Base-by-base conservation (phyloP, 257 asterid genomes). In the Petunia axillaris region DNA sequence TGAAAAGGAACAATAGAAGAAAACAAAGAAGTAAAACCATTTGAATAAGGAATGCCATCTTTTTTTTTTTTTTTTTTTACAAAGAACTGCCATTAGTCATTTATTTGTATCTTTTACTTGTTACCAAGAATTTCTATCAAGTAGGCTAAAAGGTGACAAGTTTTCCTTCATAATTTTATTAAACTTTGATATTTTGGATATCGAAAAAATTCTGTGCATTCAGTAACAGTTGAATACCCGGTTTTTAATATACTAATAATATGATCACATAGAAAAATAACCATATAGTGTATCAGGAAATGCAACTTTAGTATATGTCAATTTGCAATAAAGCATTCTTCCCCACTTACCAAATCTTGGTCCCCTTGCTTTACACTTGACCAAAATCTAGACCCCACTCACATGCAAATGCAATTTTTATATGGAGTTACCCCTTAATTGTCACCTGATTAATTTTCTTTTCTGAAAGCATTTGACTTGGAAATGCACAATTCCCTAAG, bases 401-500 rank as follows among this genome's bases (percentile, higher is more conserved):
- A 71, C 77, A 71, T 71, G 77, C 77, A 71, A 48, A 71, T 71
- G 43, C 52, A 71, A 48, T 48, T 48, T 25, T 70, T 48, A 46
- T 25, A 48, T 48, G 60, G 60, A 16, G 41, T 70, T 25, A 70
- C 41, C 77, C 58, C 76, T 16, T 9, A 11, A 5, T 48, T 5
- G 35, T 64, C 73, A 38, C 50, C 8, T 39, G 15, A 63, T 46
- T 46, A 46, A 46, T 63, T 25, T 16, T 35, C 44, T 44, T 16
- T 14, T 44, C 44, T 48, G 25, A 25, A 25, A 48, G 13, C 77
- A 71, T 71, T 70, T 68, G 15, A 44, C 57, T 35, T 71, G 16
- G 38, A 71, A 71, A 25, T 48, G 35, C n/a, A 10, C 77, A 44
- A 68, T n/a, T 44, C 76, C 40, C 44, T 37, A 62, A 8, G 36